phyloP scores from a whole-genome alignment of 177 flowering plant species.

The Vitis hybrid region DNA sequence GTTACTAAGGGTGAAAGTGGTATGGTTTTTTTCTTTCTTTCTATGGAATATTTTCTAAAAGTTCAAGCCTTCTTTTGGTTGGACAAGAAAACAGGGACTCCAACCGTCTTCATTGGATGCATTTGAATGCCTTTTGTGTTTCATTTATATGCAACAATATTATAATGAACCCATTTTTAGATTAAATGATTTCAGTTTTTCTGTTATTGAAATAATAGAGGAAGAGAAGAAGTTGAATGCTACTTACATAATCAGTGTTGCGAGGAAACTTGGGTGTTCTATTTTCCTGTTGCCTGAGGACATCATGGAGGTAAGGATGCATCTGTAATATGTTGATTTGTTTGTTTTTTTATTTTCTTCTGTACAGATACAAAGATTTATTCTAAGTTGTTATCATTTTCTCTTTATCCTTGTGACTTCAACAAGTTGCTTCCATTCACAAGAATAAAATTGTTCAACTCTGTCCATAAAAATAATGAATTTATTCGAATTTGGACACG shows the following conservation, averaged over 20 bases:
- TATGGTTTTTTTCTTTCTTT: conserved; percentile 20
- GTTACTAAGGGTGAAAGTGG: conserved; percentile 88
- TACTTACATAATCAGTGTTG: conserved; percentile 91
- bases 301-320: conserved; percentile 77
- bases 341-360: not conserved
- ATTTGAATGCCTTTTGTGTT: not conserved
- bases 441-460: too few species aligned
- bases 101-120: not conserved
- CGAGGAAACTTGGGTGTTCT: conserved; percentile 97
- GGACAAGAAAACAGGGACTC: not conserved
- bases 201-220: conserved; percentile 39
- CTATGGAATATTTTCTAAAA: not conserved
- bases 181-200: not conserved
- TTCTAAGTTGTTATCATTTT: not conserved
- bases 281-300: conserved; percentile 96
- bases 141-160: not conserved
- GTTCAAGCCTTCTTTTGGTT: not conserved
- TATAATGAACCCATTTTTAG: not conserved
- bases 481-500: too few species aligned
- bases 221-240: conserved; percentile 93
- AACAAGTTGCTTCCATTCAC: too few species aligned
- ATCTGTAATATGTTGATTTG: not conserved
- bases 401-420: not conserved
- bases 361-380: not conserved
- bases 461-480: too few species aligned